Percentiles rank a stretch among this genome's conserved stretches.
Evolutionary conservation across 768 basidiomycete genomes (phyloP).

Genomic region (Mycena amicta): DNA sequence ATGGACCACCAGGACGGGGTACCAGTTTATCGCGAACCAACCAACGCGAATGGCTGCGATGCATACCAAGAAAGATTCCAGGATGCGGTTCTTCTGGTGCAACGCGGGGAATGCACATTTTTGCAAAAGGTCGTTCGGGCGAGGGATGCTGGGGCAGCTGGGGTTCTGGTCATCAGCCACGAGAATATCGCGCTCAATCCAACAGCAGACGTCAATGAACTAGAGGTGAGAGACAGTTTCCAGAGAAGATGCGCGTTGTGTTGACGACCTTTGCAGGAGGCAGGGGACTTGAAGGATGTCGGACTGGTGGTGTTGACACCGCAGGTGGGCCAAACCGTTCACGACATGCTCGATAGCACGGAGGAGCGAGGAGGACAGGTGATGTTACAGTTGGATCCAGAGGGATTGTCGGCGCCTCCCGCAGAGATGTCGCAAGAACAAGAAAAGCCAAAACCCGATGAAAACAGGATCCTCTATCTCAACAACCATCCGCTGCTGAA

Average conservation of each 20-base stretch:
- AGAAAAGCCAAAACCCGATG: conserved; percentile 24
- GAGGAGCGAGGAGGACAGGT: conserved; percentile 53
- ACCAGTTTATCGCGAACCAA: conserved; percentile 51
- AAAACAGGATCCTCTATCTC: conserved; percentile 61
- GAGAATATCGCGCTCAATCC: conserved; percentile 66
- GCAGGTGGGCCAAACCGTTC: conserved; percentile 53
- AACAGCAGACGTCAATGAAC: conserved; percentile 58
- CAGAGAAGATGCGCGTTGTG: not conserved
- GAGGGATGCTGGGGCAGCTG: conserved; percentile 68
- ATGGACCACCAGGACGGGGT: conserved; percentile 58
- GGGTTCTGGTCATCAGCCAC: conserved; percentile 75
- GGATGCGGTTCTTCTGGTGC: conserved; percentile 60
- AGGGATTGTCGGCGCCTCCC: conserved; percentile 29
- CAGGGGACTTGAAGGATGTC: conserved; percentile 59
- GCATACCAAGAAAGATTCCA: conserved; percentile 52
- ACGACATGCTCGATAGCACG: conserved; percentile 56
- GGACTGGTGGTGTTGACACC: conserved; percentile 61
- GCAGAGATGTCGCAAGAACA: conserved; percentile 23
- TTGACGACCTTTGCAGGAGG: conserved; percentile 27
- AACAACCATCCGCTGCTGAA: conserved; percentile 78
- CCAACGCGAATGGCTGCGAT: conserved; percentile 62
- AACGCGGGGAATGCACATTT: conserved; percentile 87
- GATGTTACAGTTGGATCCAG: conserved; percentile 51
- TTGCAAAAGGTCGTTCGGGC: conserved; percentile 78
- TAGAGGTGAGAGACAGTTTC: conserved; percentile 27